Evolutionary conservation across 371 early-diverging fungal species (phyloP).

Genomic region (Syncephalastrum racemosum): DNA sequence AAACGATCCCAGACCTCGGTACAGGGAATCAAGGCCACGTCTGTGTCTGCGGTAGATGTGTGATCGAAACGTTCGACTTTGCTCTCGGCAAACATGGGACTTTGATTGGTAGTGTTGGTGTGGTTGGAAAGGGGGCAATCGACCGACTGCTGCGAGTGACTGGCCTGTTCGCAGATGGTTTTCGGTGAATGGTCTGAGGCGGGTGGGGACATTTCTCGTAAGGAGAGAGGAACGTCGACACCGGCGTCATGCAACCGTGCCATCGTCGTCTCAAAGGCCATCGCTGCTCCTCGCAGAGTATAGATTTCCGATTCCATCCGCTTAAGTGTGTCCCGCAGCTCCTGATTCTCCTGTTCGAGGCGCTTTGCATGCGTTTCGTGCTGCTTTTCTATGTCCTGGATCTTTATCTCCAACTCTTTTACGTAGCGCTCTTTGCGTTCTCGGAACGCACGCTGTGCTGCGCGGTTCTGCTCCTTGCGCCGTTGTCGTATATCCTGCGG

Average conservation of each 20-base stretch:
- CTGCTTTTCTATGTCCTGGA: conserved; percentile 51
- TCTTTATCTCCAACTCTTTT: conserved; percentile 57
- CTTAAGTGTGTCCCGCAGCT: conserved; percentile 12
- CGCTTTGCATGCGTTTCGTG: conserved; percentile 9
- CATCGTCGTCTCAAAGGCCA: conserved; percentile 26
- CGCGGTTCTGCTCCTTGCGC: conserved; percentile 58
- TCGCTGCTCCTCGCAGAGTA: conserved; percentile 23
- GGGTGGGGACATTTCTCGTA: conserved; percentile 12
- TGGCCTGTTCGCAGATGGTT: background rate
- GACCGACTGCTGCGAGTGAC: background rate
- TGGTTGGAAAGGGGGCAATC: background rate
- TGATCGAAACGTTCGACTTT: conserved; percentile 18
- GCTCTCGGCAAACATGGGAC: conserved; percentile 16
- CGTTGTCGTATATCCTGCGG: conserved; percentile 5
- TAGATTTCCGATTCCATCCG: conserved; percentile 31
- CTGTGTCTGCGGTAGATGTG: conserved; percentile 14
- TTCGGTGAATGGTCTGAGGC: conserved; percentile 8
- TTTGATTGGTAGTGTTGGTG: conserved; percentile 3
- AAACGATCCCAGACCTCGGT: conserved; percentile 54
- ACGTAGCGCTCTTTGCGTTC: conserved; percentile 67
- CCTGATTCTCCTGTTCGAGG: conserved; percentile 23
- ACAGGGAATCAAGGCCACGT: conserved; percentile 27
- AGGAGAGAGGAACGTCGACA: conserved; percentile 9
- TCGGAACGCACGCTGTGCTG: conserved; percentile 68
- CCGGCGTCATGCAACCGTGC: conserved; percentile 24